phyloP scores from a whole-genome alignment of 805 yeast species.

The Danielozyma ontarioensis region DNA sequence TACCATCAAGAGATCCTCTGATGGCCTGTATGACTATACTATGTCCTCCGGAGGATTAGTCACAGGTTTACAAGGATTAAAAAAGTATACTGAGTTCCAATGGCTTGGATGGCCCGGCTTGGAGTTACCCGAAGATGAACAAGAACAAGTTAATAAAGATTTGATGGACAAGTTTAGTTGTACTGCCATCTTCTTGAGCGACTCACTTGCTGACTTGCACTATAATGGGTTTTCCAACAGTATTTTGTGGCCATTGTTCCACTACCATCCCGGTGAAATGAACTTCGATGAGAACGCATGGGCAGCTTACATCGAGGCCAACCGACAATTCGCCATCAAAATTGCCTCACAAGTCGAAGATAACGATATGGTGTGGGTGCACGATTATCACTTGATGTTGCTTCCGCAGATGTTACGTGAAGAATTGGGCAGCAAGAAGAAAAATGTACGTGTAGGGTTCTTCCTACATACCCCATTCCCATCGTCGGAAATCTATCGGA shows the following conservation, averaged over 20 bases:
- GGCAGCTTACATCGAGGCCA: slow-evolving; percentile 96
- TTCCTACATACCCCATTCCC: slow-evolving; percentile 98
- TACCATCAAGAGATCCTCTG: slow-evolving; percentile 63
- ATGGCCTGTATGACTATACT: slow-evolving; percentile 69
- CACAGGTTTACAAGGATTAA: slow-evolving; percentile 89
- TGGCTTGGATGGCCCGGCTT: slow-evolving; percentile 98
- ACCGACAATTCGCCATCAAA: slow-evolving; percentile 70
- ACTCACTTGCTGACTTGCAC: slow-evolving; percentile 90
- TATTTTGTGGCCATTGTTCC: slow-evolving; percentile 96
- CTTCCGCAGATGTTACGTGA: slow-evolving; percentile 82
- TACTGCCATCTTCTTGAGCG: slow-evolving; percentile 82
- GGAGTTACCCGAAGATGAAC: slow-evolving; percentile 77
- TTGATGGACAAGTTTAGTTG: slow-evolving; percentile 77
- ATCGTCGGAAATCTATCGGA: slow-evolving; percentile 90
- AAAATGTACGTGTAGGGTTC: slow-evolving; percentile 78
- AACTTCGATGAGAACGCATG: slow-evolving; percentile 96
- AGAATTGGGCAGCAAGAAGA: slow-evolving; percentile 43
- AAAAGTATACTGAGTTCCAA: slow-evolving; percentile 75
- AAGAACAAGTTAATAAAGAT: slow-evolving; percentile 62
- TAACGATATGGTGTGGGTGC: slow-evolving; percentile 93
- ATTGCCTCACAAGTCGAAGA: slow-evolving; percentile 68
- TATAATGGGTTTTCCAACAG: slow-evolving; percentile 95
- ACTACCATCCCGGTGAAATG: slow-evolving; percentile 99
- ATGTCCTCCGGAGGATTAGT: slow-evolving; percentile 99
- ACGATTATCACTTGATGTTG: slow-evolving; percentile 95